Percentiles rank a stretch among this genome's conserved stretches.
Conservation (phyloP, 2,329 filamentous ascomycete genomes). For the Pseudocercospora fuligena region DNA sequence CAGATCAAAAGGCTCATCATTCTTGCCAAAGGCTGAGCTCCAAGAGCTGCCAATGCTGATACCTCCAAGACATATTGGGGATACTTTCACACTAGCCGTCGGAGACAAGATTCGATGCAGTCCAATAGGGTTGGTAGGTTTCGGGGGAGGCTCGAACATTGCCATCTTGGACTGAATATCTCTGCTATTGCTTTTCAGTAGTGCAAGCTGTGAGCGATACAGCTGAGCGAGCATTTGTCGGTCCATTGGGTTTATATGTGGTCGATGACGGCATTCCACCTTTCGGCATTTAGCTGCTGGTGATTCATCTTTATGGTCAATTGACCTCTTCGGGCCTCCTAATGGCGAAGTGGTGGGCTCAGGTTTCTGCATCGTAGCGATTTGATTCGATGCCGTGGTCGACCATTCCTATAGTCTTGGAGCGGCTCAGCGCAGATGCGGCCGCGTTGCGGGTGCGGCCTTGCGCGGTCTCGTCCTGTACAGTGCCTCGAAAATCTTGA, state of each 20-base stretch:
- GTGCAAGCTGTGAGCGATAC: not conserved
- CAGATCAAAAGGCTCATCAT: slow-evolving; percentile 18
- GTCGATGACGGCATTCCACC: not conserved
- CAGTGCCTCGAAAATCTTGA: too few species aligned
- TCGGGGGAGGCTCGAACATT: not conserved
- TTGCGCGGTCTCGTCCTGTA: not conserved
- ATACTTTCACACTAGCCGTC: slow-evolving; percentile 9
- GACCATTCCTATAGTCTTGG: not conserved
- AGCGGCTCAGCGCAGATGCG: not conserved
- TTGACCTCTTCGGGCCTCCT: not conserved
- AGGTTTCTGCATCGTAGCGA: not conserved
- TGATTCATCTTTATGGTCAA: not conserved
- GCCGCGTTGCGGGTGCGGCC: not conserved
- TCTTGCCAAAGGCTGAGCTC: slow-evolving; percentile 12
- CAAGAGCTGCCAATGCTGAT: slow-evolving; percentile 13
- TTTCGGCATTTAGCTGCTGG: not conserved
- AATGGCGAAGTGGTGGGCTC: not conserved
- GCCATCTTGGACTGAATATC: not conserved
- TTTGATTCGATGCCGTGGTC: not conserved
- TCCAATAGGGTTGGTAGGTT: not conserved
- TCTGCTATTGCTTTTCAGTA: not conserved
- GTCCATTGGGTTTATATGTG: not conserved
- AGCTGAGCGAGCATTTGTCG: not conserved
- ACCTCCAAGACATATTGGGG: slow-evolving; percentile 4
- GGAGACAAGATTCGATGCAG: slow-evolving; percentile 7